These are phyloP conservation scores for Fusarium sp. DNA, from an alignment of 2,329 filamentous ascomycete genomes.

Conservation along the genomic window DNA sequence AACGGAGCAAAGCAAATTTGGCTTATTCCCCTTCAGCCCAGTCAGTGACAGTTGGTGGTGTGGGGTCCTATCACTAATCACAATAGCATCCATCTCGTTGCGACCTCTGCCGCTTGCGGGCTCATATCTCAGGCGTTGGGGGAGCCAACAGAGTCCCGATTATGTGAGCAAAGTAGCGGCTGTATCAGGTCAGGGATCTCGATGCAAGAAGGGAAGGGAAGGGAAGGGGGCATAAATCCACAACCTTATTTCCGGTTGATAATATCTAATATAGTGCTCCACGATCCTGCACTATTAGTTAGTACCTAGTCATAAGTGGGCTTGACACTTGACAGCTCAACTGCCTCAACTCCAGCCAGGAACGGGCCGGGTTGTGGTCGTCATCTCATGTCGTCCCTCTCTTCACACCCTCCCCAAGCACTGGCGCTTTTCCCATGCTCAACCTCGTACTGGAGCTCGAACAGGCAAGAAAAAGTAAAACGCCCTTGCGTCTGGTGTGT, in stretches of 20 bases:
- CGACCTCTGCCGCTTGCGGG: conserved; percentile 22
- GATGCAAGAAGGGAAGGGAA: not conserved
- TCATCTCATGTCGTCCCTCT: not conserved
- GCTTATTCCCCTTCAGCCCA: not conserved
- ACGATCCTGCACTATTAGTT: not conserved
- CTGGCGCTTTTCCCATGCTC: conserved; percentile 3
- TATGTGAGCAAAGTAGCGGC: not conserved
- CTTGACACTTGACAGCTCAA: conserved; percentile 29
- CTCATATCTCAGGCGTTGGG: conserved; percentile 30
- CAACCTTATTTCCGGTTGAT: not conserved
- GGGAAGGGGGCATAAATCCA: not conserved
- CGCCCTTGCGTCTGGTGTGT: conserved; percentile 8
- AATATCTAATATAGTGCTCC: not conserved
- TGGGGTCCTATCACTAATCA: conserved; percentile 7
- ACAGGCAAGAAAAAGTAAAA: conserved; percentile 33
- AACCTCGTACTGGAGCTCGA: conserved; percentile 7
- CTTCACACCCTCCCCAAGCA: not conserved
- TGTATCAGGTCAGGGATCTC: not conserved
- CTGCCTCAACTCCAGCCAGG: conserved; percentile 19
- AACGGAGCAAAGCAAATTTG: not conserved
- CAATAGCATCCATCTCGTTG: not conserved
- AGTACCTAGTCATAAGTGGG: not conserved
- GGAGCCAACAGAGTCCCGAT: conserved; percentile 23
- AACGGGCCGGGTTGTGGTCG: conserved; percentile 28
- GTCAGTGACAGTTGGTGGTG: conserved; percentile 12